A percentile compares a stretch with the other conserved stretches of the same genome.
Evolutionary conservation across 257 asterid species (phyloP).

Genomic region (Marsdenia floribunda): DNA sequence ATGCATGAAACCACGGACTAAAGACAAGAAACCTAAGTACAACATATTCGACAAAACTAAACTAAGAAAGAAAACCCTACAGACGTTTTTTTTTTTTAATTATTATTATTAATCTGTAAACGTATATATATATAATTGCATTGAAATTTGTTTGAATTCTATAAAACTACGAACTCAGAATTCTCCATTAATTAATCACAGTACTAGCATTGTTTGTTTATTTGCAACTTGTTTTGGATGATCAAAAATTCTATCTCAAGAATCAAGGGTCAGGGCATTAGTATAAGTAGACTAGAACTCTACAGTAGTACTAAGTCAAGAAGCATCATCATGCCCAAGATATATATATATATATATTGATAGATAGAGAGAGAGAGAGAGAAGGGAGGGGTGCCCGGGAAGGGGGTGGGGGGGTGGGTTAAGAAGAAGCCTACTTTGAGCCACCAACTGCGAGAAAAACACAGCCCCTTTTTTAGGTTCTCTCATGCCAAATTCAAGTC

Average conservation of each 20-base stretch:
- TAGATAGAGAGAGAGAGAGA: no score
- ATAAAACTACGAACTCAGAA: constrained; percentile 15
- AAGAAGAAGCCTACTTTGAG: constrained; percentile 35
- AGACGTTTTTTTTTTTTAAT: neutral
- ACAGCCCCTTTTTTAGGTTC: neutral
- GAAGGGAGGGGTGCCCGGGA: no score
- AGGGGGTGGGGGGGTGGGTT: neutral
- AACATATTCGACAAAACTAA: constrained; percentile 44
- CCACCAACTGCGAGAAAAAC: constrained; percentile 32
- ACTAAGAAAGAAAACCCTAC: constrained; percentile 6
- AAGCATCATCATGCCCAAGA: constrained; percentile 36
- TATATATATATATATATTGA: neutral
- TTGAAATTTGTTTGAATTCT: constrained; percentile 8
- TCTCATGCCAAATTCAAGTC: constrained; percentile 13
- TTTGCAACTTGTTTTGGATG: constrained; percentile 24
- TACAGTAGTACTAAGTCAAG: constrained; percentile 28
- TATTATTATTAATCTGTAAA: neutral
- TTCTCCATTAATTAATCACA: neutral
- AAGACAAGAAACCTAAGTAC: constrained; percentile 53
- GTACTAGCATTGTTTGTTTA: neutral
- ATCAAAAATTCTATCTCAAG: neutral
- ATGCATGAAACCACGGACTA: constrained; percentile 37
- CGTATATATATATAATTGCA: neutral
- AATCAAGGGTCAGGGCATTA: neutral
- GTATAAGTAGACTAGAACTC: neutral